Evolutionary conservation across 495 filamentous ascomycete species (phyloP), one percentile per base, ranked within the genome.

Genomic region (Aspergillus egyptiacus): DNA sequence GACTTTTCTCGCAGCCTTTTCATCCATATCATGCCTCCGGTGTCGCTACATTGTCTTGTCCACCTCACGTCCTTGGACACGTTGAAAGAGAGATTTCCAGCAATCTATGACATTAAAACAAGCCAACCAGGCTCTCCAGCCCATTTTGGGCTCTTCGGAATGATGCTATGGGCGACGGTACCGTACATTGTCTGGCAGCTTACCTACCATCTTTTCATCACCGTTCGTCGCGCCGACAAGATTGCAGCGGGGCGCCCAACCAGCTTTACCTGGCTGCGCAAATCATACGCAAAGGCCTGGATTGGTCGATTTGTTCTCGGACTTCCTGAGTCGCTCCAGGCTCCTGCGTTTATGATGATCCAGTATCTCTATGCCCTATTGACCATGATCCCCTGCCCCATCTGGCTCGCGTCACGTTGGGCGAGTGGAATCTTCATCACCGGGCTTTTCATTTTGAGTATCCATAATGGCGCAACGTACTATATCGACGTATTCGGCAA

Each of bases 1-100:
- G 55, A 64, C 27, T 5, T 15, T 5, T 15, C n/a, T 31, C 30
- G 19, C 33, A 89, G 86, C 63, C 69, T 97, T 22, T 97, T 98
- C 71, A 96, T 98, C 55, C 93, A 98, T 68, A 95, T 98, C 57
- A 97, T 97, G 91, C 93, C 93, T 3, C 93, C 89, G 38, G 89
- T 87, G 7, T 84, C 90, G 18, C 74, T 96, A 35, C 93, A 98
- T 68, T 94, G 89, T 60, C 72, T 97, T 20, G 86, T 95, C 31
- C 93, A 98, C 60, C 73, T 96, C 37, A 74, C 89, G 17, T 63
- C 84, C 3, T 69, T 78, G 10, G 78, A 78, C 6, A 64, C 74
- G 28, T 83, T 91, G 59, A 68, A 79, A 46, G 61, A 72, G 28
- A 78, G 84, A n/a, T 96, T 95, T 67, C 91, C 91, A 1, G 90